A percentile compares a stretch with the other conserved stretches of the same genome.
phyloP scores from a whole-genome alignment of 2,329 filamentous ascomycete species.

The Colletotrichum trifolii region DNA sequence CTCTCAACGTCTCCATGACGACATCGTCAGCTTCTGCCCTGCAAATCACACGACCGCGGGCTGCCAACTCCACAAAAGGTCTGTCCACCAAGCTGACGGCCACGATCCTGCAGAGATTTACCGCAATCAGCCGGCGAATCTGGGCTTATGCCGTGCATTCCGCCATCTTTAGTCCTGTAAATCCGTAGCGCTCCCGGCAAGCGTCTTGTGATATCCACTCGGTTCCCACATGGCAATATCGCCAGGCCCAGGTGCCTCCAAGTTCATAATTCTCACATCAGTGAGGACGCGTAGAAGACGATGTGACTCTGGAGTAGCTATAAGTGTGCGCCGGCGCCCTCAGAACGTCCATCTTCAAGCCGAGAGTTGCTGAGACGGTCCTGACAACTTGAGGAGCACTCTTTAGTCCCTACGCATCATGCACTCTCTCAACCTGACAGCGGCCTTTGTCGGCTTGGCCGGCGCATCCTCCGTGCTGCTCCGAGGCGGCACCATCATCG shows the following conservation, averaged over 20 bases:
- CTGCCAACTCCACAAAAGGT: neutral
- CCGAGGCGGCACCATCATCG: slow-evolving; percentile 52
- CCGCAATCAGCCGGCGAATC: neutral
- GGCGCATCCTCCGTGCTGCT: slow-evolving; percentile 42
- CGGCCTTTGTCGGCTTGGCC: slow-evolving; percentile 16
- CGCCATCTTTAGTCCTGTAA: neutral
- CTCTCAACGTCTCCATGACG: slow-evolving; percentile 19
- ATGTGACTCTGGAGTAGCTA: neutral
- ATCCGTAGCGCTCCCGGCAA: neutral
- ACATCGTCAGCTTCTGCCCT: slow-evolving; percentile 8
- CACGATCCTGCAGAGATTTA: neutral
- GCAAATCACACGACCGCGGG: neutral
- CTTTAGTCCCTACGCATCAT: slow-evolving; percentile 3
- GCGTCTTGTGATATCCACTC: slow-evolving; percentile 14
- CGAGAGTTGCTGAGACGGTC: neutral
- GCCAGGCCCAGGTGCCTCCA: neutral
- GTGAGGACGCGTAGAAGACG: neutral
- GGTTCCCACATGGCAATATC: neutral
- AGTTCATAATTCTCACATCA: slow-evolving; percentile 3
- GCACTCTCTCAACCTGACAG: slow-evolving; percentile 8
- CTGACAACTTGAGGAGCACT: neutral
- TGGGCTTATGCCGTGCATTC: neutral
- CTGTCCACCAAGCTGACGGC: neutral
- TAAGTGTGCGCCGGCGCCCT: neutral
- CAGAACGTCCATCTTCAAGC: neutral